Percentiles rank a stretch among this genome's conserved stretches.
These are phyloP conservation scores for Leishmania aethiopica DNA, from an alignment of 208 protist genomes.

Conservation along the genomic window DNA sequence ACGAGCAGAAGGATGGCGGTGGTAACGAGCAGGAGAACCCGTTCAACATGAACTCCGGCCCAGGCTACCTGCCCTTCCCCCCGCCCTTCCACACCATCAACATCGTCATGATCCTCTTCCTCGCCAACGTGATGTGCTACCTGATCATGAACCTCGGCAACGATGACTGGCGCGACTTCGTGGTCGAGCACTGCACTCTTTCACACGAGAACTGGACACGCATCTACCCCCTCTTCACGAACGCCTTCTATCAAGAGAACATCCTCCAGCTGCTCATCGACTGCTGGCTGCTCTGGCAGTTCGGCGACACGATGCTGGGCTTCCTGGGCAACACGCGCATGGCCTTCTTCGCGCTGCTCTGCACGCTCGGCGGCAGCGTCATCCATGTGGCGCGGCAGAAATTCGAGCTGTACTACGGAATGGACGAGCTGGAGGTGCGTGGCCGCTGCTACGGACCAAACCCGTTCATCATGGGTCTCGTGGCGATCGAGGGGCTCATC, in stretches of 20 bases:
- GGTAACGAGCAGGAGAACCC: constrained; percentile 62
- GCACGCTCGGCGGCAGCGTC: constrained; percentile 71
- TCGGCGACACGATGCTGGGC: constrained; percentile 84
- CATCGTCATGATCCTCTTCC: constrained; percentile 83
- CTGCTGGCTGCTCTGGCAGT: constrained; percentile 83
- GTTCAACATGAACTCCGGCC: constrained; percentile 47
- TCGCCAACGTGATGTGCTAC: constrained; percentile 82
- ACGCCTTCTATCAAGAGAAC: constrained; percentile 88
- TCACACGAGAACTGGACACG: constrained; percentile 79
- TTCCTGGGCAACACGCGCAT: constrained; percentile 87
- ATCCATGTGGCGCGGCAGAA: constrained; percentile 84
- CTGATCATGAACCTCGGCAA: constrained; percentile 77
- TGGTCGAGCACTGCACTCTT: constrained; percentile 89
- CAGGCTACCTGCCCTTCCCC: constrained; percentile 84
- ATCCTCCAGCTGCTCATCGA: constrained; percentile 89
- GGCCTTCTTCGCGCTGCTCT: constrained; percentile 74
- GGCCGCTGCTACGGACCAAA: constrained; percentile 88
- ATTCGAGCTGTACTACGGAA: constrained; percentile 84
- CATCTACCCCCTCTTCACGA: constrained; percentile 89
- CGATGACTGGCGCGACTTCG: constrained; percentile 80
- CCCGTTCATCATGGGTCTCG: constrained; percentile 87
- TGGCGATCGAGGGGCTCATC: constrained; percentile 85
- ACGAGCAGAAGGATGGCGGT: constrained; percentile 44
- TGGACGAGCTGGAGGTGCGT: constrained; percentile 85
- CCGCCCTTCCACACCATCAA: constrained; percentile 90